A percentile compares a stretch with the other conserved stretches of the same genome.
phyloP scores from a whole-genome alignment of 441 rosid genomes.

The Theobroma grandiflorum region DNA sequence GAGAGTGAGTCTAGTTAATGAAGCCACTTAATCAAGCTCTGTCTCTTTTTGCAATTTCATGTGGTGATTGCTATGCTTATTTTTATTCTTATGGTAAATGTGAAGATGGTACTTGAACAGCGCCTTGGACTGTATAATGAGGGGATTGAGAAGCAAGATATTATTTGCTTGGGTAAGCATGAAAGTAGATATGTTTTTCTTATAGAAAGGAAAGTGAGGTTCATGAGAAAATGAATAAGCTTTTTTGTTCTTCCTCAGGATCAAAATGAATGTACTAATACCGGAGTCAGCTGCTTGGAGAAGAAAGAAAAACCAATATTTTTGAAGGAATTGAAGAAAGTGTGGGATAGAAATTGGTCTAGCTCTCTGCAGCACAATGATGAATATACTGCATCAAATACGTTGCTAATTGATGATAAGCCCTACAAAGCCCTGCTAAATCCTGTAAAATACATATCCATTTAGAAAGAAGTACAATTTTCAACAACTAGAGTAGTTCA shows the following conservation, averaged over 20 bases:
- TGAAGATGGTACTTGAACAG: slow-evolving; percentile 39
- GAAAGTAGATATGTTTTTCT: too few relatives aligned
- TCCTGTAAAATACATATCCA: slow-evolving; percentile 31
- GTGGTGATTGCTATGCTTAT: background rate
- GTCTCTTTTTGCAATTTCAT: background rate
- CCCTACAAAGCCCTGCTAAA: slow-evolving; percentile 45
- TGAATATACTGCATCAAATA: slow-evolving; percentile 25
- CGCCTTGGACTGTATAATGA: slow-evolving; percentile 34
- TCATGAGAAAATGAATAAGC: background rate
- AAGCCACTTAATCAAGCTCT: background rate
- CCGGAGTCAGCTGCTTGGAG: slow-evolving; percentile 33
- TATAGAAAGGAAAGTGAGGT: too few relatives aligned
- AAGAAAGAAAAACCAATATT: slow-evolving; percentile 31
- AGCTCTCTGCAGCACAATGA: background rate
- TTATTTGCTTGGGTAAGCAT: slow-evolving; percentile 47
- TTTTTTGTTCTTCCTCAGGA: slow-evolving; percentile 18
- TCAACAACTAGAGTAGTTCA: background rate
- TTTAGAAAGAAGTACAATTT: too few relatives aligned
- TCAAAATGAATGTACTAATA: slow-evolving; percentile 32
- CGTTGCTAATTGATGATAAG: slow-evolving; percentile 36
- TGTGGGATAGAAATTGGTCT: slow-evolving; percentile 20
- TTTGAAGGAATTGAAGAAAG: slow-evolving; percentile 30
- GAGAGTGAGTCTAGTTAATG: slow-evolving; percentile 35
- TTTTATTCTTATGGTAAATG: background rate
- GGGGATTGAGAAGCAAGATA: slow-evolving; percentile 35